A percentile compares a stretch with the other conserved stretches of the same genome.
Conservation (phyloP, 331 rosid genomes). For the Phaseolus coccineus region DNA sequence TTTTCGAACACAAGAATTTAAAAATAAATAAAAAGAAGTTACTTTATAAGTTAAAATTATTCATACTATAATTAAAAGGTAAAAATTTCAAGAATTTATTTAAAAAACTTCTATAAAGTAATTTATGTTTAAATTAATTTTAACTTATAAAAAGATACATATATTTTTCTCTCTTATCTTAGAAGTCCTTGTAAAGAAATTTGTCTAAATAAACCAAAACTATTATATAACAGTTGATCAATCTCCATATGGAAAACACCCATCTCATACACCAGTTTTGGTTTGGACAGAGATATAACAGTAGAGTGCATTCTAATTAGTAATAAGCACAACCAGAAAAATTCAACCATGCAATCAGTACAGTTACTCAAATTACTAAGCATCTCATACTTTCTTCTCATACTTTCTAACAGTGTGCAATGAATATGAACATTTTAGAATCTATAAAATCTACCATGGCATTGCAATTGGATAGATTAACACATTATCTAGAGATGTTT, state of each 20-base stretch:
- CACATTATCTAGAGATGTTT: background rate
- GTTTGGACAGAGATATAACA: background rate
- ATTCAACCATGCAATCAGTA: background rate
- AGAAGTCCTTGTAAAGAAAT: no score
- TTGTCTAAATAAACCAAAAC: no score
- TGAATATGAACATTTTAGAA: background rate
- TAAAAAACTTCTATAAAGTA: no score
- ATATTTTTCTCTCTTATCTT: no score
- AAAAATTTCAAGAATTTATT: no score
- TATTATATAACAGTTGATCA: background rate
- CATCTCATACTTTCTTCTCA: background rate
- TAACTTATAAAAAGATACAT: no score
- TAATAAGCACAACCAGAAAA: background rate
- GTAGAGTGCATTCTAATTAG: background rate
- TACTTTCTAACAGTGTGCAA: background rate
- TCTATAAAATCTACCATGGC: background rate
- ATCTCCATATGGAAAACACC: background rate
- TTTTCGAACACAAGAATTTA: no score
- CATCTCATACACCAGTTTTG: background rate
- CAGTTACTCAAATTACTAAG: background rate
- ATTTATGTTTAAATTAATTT: no score
- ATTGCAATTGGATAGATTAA: background rate
- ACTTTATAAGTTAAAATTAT: no score
- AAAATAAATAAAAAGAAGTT: no score
- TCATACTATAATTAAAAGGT: no score